Evolutionary conservation across 1,139 yeast genomes (phyloP).

Genomic region (Pichia sp.): DNA sequence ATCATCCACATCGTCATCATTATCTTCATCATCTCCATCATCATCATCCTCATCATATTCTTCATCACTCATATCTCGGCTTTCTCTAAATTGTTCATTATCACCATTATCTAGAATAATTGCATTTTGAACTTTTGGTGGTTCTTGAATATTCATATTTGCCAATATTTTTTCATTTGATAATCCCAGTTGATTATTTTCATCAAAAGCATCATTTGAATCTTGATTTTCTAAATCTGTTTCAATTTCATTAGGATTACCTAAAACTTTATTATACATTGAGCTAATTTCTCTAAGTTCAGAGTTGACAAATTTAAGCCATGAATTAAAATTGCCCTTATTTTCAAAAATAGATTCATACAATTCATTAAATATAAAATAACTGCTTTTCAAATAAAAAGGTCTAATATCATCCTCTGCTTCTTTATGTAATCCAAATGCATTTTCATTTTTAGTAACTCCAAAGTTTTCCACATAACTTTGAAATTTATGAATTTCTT

Average conservation of each 20-base stretch:
- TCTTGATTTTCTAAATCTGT: constrained; percentile 11
- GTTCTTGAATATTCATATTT: constrained; percentile 14
- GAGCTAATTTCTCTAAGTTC: constrained; percentile 83
- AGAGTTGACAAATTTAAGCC: constrained; percentile 82
- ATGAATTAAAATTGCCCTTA: constrained; percentile 31
- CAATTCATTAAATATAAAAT: constrained; percentile 27
- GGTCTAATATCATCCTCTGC: constrained; percentile 24
- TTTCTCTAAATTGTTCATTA: constrained; percentile 17
- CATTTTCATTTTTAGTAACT: constrained; percentile 28
- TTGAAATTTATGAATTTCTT: constrained; percentile 89
- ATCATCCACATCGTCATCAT: constrained; percentile 3
- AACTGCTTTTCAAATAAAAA: constrained; percentile 27
- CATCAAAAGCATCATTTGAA: background rate
- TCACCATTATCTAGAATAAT: constrained; percentile 32
- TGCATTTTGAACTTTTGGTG: constrained; percentile 21
- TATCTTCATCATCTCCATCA: constrained; percentile 14
- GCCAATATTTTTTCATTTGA: constrained; percentile 11
- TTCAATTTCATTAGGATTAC: constrained; percentile 46
- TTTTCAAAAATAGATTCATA: constrained; percentile 30
- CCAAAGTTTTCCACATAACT: constrained; percentile 31
- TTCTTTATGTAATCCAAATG: constrained; percentile 27
- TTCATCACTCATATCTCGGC: constrained; percentile 10
- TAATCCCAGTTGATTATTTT: constrained; percentile 9
- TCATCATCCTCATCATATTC: constrained; percentile 14
- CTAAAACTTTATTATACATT: constrained; percentile 88